Conservation (phyloP, 208 protist species). For the Plasmodiophora brassicae region DNA sequence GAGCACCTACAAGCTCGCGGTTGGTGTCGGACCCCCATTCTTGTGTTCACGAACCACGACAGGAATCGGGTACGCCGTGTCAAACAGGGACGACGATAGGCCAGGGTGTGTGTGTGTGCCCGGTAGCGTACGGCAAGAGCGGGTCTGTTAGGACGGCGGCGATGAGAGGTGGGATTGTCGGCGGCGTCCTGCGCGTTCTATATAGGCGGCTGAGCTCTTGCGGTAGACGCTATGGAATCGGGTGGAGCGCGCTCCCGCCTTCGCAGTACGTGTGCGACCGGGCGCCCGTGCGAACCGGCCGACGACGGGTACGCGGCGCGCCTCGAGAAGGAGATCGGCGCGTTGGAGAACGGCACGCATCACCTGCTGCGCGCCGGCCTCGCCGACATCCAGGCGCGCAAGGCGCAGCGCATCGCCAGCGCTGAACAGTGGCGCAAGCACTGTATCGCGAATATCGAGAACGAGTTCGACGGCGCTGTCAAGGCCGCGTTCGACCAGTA, state of each 20-base stretch:
- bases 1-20: too few relatives aligned
- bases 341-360: background rate
- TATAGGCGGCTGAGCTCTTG: too few relatives aligned
- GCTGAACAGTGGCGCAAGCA: background rate
- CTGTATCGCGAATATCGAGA: background rate
- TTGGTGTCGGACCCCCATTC: too few relatives aligned
- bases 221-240: background rate
- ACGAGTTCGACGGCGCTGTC: constrained; percentile 28
- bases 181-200: too few relatives aligned
- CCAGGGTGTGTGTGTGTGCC: too few relatives aligned
- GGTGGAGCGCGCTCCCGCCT: background rate
- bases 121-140: too few relatives aligned
- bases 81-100: too few relatives aligned
- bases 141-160: too few relatives aligned
- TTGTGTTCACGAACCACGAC: too few relatives aligned
- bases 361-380: background rate
- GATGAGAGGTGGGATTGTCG: too few relatives aligned
- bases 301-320: background rate
- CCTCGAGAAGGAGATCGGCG: background rate
- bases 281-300: background rate
- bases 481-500: constrained; percentile 7
- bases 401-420: background rate
- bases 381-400: background rate
- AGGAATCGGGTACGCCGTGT: too few relatives aligned
- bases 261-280: background rate